Conservation (phyloP, 73 alveolate genomes). For the Paramecium caudatum region DNA sequence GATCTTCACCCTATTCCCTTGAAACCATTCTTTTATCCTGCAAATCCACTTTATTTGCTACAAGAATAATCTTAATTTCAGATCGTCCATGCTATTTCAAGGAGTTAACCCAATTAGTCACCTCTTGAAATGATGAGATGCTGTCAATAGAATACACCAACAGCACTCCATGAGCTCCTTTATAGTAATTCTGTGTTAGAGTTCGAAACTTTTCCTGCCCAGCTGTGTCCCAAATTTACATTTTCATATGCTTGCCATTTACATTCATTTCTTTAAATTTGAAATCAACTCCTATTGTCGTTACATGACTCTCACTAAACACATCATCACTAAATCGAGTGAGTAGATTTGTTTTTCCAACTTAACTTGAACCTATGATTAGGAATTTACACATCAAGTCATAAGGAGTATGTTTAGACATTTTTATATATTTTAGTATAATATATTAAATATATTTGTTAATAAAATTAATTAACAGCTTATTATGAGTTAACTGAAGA, state of each 20-base stretch:
- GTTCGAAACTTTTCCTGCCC: conserved; percentile 74
- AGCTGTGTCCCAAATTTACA: conserved; percentile 68
- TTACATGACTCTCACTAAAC: background rate
- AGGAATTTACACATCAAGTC: conserved; percentile 56
- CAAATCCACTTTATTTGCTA: conserved; percentile 78
- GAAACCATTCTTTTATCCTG: conserved; percentile 71
- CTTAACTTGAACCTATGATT: conserved; percentile 10
- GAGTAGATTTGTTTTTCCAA: conserved; percentile 13
- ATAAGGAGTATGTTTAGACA: conserved; percentile 14
- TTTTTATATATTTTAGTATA: background rate
- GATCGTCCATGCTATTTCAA: conserved; percentile 39
- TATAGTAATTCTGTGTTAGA: conserved; percentile 74
- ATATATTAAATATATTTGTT: background rate
- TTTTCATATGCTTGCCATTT: conserved; percentile 32
- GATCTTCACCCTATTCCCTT: conserved; percentile 79
- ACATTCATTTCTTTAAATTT: conserved; percentile 38
- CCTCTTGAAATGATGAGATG: conserved; percentile 70
- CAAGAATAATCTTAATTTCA: conserved; percentile 50
- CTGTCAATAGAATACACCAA: conserved; percentile 70
- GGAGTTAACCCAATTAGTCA: conserved; percentile 73
- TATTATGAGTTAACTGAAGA: conserved; percentile 64
- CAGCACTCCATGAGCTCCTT: conserved; percentile 76
- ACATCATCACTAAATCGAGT: background rate
- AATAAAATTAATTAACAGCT: background rate
- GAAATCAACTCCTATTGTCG: conserved; percentile 32